Evolutionary conservation across 2,329 filamentous ascomycete species (phyloP).

Genomic region (Colletotrichum tanaceti): DNA sequence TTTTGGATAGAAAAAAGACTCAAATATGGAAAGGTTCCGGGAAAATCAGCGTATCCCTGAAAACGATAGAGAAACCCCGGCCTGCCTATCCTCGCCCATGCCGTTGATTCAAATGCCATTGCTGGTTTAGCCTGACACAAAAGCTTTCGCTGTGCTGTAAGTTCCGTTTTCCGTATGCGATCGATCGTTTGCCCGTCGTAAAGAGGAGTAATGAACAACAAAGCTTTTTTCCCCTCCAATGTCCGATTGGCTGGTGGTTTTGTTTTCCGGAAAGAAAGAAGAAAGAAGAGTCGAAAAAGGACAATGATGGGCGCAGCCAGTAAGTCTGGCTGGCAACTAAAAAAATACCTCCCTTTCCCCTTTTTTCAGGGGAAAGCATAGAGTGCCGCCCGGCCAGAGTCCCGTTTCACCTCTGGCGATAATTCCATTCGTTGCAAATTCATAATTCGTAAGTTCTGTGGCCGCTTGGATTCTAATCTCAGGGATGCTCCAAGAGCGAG

Average conservation of each 20-base stretch:
- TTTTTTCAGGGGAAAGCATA: slow-evolving; percentile 1
- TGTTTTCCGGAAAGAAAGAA: slow-evolving; percentile 26
- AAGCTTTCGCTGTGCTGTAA: slow-evolving; percentile 23
- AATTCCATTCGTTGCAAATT: slow-evolving; percentile 32
- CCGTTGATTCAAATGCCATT: slow-evolving; percentile 24
- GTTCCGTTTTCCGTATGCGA: slow-evolving; percentile 26
- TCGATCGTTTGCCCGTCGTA: slow-evolving; percentile 25
- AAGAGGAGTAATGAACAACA: slow-evolving; percentile 18
- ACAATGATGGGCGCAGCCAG: slow-evolving; percentile 4
- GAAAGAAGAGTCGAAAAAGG: slow-evolving; percentile 19
- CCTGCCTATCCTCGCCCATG: slow-evolving; percentile 24
- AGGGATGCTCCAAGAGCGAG: slow-evolving; percentile 30
- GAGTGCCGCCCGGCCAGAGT: slow-evolving; percentile 38
- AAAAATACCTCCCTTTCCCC: slow-evolving; percentile 16
- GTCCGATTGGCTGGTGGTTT: slow-evolving; percentile 32
- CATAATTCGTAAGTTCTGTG: slow-evolving; percentile 37
- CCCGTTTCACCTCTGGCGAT: slow-evolving; percentile 41
- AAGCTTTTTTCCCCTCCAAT: slow-evolving; percentile 25
- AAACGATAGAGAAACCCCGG: slow-evolving; percentile 25
- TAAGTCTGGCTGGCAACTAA: slow-evolving; percentile 17
- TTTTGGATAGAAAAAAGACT: slow-evolving; percentile 8
- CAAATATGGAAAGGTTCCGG: neutral
- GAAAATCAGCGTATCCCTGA: slow-evolving; percentile 11
- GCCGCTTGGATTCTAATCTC: slow-evolving; percentile 14
- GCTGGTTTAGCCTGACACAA: slow-evolving; percentile 29